Percentiles rank a stretch among this genome's conserved stretches.
Evolutionary conservation across 2,329 filamentous ascomycete genomes (phyloP).

Genomic region (Amesomyces nigricolor): DNA sequence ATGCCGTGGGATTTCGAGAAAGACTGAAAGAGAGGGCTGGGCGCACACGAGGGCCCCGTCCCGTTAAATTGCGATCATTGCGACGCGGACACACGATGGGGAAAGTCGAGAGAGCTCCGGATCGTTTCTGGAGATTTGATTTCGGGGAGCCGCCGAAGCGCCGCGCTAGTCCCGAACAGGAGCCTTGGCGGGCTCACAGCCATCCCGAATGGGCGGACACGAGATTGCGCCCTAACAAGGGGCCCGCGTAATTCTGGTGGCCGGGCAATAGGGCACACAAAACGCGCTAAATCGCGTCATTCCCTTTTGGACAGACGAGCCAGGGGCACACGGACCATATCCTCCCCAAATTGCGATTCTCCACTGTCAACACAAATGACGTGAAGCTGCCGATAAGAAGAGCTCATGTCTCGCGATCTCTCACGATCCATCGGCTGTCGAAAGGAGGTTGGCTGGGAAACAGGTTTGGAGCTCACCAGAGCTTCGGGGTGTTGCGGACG

Average conservation of each 20-base stretch:
- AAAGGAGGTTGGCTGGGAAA: background rate
- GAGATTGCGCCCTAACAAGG: background rate
- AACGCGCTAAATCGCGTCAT: slow-evolving; percentile 9
- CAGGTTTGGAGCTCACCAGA: background rate
- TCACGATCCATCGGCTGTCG: background rate
- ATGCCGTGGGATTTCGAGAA: background rate
- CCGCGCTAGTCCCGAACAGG: slow-evolving; percentile 14
- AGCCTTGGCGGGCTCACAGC: slow-evolving; percentile 7
- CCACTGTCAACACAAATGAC: slow-evolving; percentile 12
- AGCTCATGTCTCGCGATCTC: background rate
- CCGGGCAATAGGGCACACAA: slow-evolving; percentile 4
- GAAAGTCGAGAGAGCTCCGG: slow-evolving; percentile 10
- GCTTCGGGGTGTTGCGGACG: too few species aligned
- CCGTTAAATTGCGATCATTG: slow-evolving; percentile 20
- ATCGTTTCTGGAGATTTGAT: slow-evolving; percentile 20
- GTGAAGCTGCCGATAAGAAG: slow-evolving; percentile 9
- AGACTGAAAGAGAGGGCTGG: too few species aligned
- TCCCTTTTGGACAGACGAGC: background rate
- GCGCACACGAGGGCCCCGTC: slow-evolving; percentile 6
- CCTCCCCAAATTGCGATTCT: slow-evolving; percentile 9
- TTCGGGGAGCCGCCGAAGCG: slow-evolving; percentile 18
- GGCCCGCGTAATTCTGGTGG: background rate
- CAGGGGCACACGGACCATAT: slow-evolving; percentile 9
- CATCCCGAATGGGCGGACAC: slow-evolving; percentile 1
- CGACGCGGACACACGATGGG: background rate